Conservation (phyloP, 768 basidiomycete genomes). For the Favolaschia claudopus region DNA sequence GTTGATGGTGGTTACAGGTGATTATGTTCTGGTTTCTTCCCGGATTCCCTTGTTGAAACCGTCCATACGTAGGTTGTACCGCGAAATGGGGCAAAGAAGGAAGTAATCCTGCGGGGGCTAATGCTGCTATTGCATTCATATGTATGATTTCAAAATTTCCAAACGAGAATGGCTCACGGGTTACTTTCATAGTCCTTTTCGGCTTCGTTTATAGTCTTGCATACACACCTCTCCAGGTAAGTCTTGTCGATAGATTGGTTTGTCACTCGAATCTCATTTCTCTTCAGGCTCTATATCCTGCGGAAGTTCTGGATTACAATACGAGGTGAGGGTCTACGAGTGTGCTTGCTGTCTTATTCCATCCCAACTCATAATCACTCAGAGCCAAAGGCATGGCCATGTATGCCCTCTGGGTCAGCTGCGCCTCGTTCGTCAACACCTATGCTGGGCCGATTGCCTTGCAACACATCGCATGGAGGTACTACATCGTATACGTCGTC, state of each 20-base stretch:
- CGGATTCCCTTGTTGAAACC: neutral
- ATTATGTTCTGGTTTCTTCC: neutral
- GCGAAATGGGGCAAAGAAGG: slow-evolving; percentile 28
- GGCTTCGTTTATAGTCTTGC: slow-evolving; percentile 48
- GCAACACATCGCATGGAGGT: slow-evolving; percentile 43
- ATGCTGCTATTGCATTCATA: slow-evolving; percentile 35
- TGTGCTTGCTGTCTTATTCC: neutral
- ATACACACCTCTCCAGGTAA: slow-evolving; percentile 46
- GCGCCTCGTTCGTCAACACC: slow-evolving; percentile 41
- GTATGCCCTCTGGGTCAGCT: slow-evolving; percentile 37
- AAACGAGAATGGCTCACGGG: neutral
- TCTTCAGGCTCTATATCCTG: slow-evolving; percentile 50
- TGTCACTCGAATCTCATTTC: too few relatives aligned
- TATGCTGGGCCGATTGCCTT: slow-evolving; percentile 54
- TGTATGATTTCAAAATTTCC: slow-evolving; percentile 15
- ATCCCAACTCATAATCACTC: neutral
- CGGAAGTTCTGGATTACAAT: slow-evolving; percentile 49
- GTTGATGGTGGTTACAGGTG: slow-evolving; percentile 32
- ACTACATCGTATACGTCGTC: slow-evolving; percentile 46
- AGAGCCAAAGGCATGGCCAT: slow-evolving; percentile 55
- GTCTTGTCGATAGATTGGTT: too few relatives aligned
- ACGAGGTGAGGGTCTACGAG: slow-evolving; percentile 29
- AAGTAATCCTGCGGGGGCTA: slow-evolving; percentile 29
- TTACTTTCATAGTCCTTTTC: slow-evolving; percentile 44
- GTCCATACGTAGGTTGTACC: slow-evolving; percentile 27